Conservation (phyloP, 2,329 filamentous ascomycete genomes). For the Emmonsia crescens region DNA sequence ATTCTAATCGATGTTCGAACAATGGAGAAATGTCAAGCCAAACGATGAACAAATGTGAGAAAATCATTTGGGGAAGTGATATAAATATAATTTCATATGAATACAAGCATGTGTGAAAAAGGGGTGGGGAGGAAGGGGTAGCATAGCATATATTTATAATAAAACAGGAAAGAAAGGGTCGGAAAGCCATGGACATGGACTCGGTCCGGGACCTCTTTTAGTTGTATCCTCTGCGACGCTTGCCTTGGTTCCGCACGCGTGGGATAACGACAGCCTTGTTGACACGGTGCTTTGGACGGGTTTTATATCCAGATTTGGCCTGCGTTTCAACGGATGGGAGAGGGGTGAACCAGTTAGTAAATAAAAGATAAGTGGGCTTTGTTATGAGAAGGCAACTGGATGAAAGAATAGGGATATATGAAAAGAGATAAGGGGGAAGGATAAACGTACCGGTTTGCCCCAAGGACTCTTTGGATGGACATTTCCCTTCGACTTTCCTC, state of each 20-base stretch:
- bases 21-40: background rate
- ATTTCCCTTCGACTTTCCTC: constrained; percentile 99
- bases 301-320: constrained; percentile 65
- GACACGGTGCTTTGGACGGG: constrained; percentile 72
- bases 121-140: background rate
- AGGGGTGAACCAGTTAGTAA: constrained; percentile 9
- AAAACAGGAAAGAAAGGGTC: background rate
- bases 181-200: background rate
- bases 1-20: background rate
- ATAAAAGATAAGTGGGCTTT: constrained; percentile 2
- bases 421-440: background rate
- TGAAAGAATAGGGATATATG: background rate
- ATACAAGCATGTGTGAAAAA: background rate
- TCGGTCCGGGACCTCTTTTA: constrained; percentile 16
- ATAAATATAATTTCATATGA: background rate
- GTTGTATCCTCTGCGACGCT: constrained; percentile 60
- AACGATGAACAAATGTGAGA: background rate
- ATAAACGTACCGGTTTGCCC: constrained; percentile 72
- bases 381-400: background rate
- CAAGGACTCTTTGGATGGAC: constrained; percentile 89
- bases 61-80: background rate
- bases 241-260: constrained; percentile 80
- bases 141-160: background rate
- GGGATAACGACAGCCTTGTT: constrained; percentile 86
- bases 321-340: constrained; percentile 15